Base-by-base conservation (phyloP, 148 eudicot genomes). In the Persicaria maculosa region DNA sequence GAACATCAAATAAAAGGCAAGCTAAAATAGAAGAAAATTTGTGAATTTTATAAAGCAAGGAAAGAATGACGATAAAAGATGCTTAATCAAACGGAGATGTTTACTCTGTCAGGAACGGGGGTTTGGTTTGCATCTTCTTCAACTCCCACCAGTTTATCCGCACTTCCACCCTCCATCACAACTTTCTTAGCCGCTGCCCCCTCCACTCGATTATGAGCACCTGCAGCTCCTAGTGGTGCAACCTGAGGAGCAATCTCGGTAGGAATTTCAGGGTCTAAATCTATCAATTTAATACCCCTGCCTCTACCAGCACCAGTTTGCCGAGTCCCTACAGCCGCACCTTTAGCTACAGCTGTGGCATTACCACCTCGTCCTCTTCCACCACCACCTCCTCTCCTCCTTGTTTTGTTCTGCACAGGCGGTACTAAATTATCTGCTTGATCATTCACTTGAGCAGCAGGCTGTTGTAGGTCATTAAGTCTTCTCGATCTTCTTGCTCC, bases 401-500 rank as follows among this genome's bases (percentile, higher is more conserved):
- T 84, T 44, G 89, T 85, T 81, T 84, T 86, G 81, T 82, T 86
- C 72, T 85, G 93, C 68, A 88, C 77, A 47, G 92, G 96, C 50
- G 84, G 79, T 64, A 79, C 53, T 68, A 76, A 77, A 74, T 87
- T 89, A 62, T 87, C 96, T 36, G 77, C 84, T 80, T 87, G 93
- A 52, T 80, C 84, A 81, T 82, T 83, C 72, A 85, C 83, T 80
- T 88, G 91, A 78, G 88, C 85, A 75, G 88, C 83, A 86, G 93
- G 85, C 80, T 77, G 87, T 81, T 93, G 98, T 75, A 90, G 96
- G 80, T 93, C 98, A 85, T 93, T 91, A 68, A 93, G 83, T 85
- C 98, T 85, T 87, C 91, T 93, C 54, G 96, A 90, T 87, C 96
- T 87, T 83, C 98, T 84, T 50, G 98, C 96, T 89, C 96, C 93